These are phyloP conservation scores for Sporisorium exsertum DNA, from an alignment of 1,284 basidiomycete species.

Conservation along the genomic window DNA sequence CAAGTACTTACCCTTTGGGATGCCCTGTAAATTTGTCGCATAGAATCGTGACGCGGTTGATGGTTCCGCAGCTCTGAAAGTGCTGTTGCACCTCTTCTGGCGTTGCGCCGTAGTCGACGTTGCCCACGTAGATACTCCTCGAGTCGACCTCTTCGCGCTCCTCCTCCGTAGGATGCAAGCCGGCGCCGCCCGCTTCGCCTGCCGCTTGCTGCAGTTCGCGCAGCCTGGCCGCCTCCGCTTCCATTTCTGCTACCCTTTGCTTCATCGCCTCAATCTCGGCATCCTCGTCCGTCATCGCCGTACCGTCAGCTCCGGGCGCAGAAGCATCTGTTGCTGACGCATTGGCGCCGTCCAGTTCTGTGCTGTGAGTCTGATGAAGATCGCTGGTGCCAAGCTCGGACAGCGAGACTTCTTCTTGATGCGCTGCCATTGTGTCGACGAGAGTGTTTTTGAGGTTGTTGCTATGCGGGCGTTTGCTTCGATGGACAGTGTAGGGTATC, in stretches of 20 bases:
- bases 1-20: conserved; percentile 86
- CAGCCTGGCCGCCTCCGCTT: conserved; percentile 86
- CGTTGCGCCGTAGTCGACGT: conserved; percentile 97
- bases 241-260: conserved; percentile 82
- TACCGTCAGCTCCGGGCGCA: conserved; percentile 15
- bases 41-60: conserved; percentile 98
- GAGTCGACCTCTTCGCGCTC: conserved; percentile 78
- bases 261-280: conserved; percentile 80
- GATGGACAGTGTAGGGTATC: no score
- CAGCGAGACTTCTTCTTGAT: conserved; percentile 50
- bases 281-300: conserved; percentile 57
- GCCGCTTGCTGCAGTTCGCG: conserved; percentile 90
- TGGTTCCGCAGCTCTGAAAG: conserved; percentile 96
- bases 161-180: conserved; percentile 58
- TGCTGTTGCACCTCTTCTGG: conserved; percentile 98
- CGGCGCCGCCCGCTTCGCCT: conserved; percentile 71
- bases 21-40: conserved; percentile 99
- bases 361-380: conserved; percentile 13
- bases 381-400: conserved; percentile 42
- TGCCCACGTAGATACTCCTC: conserved; percentile 94
- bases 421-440: conserved; percentile 34
- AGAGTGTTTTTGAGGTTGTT: background rate
- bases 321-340: conserved; percentile 9
- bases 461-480: no score
- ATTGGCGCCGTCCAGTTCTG: conserved; percentile 2